A percentile compares a stretch with the other conserved stretches of the same genome.
phyloP scores from a whole-genome alignment of 2,329 filamentous ascomycete genomes.

The Diaporthe vaccinii region DNA sequence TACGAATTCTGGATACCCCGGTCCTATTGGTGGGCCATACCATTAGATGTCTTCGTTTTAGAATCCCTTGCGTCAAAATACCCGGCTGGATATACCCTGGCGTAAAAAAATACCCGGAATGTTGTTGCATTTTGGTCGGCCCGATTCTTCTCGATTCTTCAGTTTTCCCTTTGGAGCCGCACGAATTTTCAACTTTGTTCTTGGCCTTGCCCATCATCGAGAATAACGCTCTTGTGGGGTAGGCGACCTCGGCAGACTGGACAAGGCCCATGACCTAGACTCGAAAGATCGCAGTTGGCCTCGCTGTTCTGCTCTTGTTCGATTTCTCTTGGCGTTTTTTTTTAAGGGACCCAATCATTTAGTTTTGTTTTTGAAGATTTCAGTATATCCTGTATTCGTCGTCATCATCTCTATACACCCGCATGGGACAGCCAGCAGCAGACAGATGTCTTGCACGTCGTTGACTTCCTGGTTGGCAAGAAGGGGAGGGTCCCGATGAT shows the following conservation, averaged over 20 bases:
- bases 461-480: conserved; percentile 14
- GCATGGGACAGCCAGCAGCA: conserved; percentile 35
- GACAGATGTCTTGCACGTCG: conserved; percentile 34
- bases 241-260: not conserved
- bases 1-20: conserved; percentile 95
- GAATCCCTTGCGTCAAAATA: conserved; percentile 61
- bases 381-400: conserved; percentile 36
- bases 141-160: conserved; percentile 52
- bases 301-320: conserved; percentile 28
- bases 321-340: conserved; percentile 26
- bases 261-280: conserved; percentile 6
- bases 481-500: conserved; percentile 2
- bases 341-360: conserved; percentile 20
- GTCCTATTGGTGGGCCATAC: conserved; percentile 84
- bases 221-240: not conserved
- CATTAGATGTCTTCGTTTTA: conserved; percentile 74
- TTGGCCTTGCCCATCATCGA: conserved; percentile 32
- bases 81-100: conserved; percentile 76
- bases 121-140: conserved; percentile 62
- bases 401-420: conserved; percentile 35
- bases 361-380: conserved; percentile 34
- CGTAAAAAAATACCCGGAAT: conserved; percentile 67
- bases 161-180: conserved; percentile 48
- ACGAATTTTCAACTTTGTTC: conserved; percentile 43
- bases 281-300: conserved; percentile 14